These are phyloP conservation scores for Blastobotrys capitulatus DNA, from an alignment of 1,139 yeast species.

Conservation along the genomic window DNA sequence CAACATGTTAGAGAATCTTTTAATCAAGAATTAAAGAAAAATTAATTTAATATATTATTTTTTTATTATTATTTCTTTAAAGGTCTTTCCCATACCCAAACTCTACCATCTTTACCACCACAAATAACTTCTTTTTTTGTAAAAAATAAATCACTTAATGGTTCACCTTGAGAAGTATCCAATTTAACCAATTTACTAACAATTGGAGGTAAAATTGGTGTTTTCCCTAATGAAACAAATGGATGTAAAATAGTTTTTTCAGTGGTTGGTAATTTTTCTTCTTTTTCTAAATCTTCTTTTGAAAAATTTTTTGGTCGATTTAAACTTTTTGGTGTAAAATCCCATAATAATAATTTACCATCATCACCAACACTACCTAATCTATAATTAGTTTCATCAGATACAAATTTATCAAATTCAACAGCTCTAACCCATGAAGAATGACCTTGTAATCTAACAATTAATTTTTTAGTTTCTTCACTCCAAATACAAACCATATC, in stretches of 20 bases:
- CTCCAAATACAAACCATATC: constrained; percentile 36
- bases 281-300: background rate
- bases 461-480: constrained; percentile 21
- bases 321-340: constrained; percentile 59
- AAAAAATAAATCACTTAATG: constrained; percentile 28
- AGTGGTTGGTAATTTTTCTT: background rate
- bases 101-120: constrained; percentile 30
- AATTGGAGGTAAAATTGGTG: constrained; percentile 28
- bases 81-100: constrained; percentile 38
- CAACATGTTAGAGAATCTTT: constrained; percentile 2
- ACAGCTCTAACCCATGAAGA: constrained; percentile 56
- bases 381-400: constrained; percentile 42
- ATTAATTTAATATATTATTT: no score
- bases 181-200: constrained; percentile 24
- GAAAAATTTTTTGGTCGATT: constrained; percentile 26
- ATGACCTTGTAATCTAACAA: constrained; percentile 56
- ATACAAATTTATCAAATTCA: constrained; percentile 38
- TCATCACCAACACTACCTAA: constrained; percentile 68
- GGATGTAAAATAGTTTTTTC: constrained; percentile 23
- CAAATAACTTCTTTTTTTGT: constrained; percentile 22
- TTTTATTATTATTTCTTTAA: constrained; percentile 30
- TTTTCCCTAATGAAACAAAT: constrained; percentile 25
- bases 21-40: background rate
- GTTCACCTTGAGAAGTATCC: constrained; percentile 23
- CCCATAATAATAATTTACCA: constrained; percentile 65